Evolutionary conservation across 495 filamentous ascomycete species (phyloP).

Genomic region (Platismatia glauca): DNA sequence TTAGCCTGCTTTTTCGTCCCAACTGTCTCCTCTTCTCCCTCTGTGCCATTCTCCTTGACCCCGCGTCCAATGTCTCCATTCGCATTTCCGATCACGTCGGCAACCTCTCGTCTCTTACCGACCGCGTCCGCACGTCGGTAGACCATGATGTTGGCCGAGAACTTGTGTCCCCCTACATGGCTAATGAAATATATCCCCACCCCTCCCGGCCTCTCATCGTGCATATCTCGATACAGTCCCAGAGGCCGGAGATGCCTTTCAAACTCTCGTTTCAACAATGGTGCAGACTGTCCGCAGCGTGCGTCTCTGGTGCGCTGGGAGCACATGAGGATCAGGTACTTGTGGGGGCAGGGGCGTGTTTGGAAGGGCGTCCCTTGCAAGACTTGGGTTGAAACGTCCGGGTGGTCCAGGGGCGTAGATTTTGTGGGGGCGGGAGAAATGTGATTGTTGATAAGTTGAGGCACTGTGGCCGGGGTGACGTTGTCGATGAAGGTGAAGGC

Average conservation of each 20-base stretch:
- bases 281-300: slow-evolving; percentile 87
- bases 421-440: slow-evolving; percentile 69
- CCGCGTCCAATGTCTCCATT: slow-evolving; percentile 15
- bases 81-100: slow-evolving; percentile 17
- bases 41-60: slow-evolving; percentile 26
- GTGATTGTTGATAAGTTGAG: slow-evolving; percentile 60
- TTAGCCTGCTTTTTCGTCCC: slow-evolving; percentile 16
- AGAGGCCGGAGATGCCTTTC: slow-evolving; percentile 80
- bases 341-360: slow-evolving; percentile 66
- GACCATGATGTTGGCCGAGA: slow-evolving; percentile 82
- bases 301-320: slow-evolving; percentile 89
- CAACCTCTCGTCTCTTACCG: slow-evolving; percentile 33
- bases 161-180: slow-evolving; percentile 94
- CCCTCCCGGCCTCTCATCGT: slow-evolving; percentile 79
- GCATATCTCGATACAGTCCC: slow-evolving; percentile 75
- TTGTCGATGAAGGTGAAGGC: slow-evolving; percentile 80
- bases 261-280: slow-evolving; percentile 75
- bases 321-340: slow-evolving; percentile 82
- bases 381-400: slow-evolving; percentile 11
- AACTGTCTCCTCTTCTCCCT: slow-evolving; percentile 31
- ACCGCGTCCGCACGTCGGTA: slow-evolving; percentile 62
- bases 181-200: slow-evolving; percentile 93
- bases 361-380: slow-evolving; percentile 43
- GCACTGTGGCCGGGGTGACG: slow-evolving; percentile 67
- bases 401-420: slow-evolving; percentile 50